Evolutionary conservation across 441 rosid species (phyloP), one percentile per base, ranked within the genome.

Genomic region (California macrophylla): DNA sequence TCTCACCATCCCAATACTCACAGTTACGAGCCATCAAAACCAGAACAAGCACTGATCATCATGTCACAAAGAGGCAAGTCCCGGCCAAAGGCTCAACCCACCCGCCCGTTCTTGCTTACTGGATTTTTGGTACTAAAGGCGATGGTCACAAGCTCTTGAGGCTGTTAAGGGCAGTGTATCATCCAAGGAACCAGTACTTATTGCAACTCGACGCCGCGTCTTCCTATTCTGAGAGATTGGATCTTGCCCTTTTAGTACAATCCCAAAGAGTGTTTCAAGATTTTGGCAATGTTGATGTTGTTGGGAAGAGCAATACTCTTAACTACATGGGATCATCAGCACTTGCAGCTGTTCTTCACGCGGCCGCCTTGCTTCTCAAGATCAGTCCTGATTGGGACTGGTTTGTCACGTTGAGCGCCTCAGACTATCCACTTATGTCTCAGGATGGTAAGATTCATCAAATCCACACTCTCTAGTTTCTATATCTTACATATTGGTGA

Each of bases 111-210:
- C 63, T 85, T 29, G 87, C 87, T 16, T 85, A 83, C 61, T 84
- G 86, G 86, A 82, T 85, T 18, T 72, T 73, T 61, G 89, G 89
- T 8, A 76, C 74, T 1, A 77, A 63, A 38, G 89, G 85, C 12
- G 89, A 85, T 2, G 21, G 80, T 8, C 71, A 76, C 67, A 82
- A 76, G 67, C 80, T 85, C 36, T 0, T 76, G 66, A 79, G 89
- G 81, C 71, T 82, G 21, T 45, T 82, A 68, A 81, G 73, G 68
- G 82, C 89, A 40, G 74, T 79, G 50, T 85, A 83, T 69, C 89
- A 85, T 79, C 89, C 89, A 68, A 85, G 87, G 69, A 85, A 83
- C 71, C 85, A 79, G 47, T 85, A 85, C 69, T 62, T 85, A 18
- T 26, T 85, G 67, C 85, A 83, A 42, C 77, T 83, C 21, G 89